A percentile compares a stretch with the other conserved stretches of the same genome.
Evolutionary conservation across 129 eudicot genomes (phyloP).

Genomic region (Escallonia rubra): DNA sequence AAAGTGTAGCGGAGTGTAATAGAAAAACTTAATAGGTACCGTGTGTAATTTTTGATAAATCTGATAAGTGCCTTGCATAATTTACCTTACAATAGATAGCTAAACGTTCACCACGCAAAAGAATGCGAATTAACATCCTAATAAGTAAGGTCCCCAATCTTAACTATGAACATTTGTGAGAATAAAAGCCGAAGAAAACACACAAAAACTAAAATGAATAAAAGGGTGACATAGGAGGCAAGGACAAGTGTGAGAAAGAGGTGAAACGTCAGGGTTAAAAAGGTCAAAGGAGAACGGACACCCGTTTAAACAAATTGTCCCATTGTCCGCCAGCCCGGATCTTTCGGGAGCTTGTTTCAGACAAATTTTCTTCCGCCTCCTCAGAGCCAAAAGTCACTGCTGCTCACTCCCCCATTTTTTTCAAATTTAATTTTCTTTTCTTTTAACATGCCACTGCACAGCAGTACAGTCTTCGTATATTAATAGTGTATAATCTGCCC

Average conservation of each 20-base stretch:
- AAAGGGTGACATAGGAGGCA: too few relatives aligned
- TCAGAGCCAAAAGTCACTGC: conserved; percentile 18
- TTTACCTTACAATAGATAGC: too few relatives aligned
- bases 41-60: too few relatives aligned
- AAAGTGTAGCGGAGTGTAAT: too few relatives aligned
- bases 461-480: neutral
- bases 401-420: conserved; percentile 2
- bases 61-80: too few relatives aligned
- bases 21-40: too few relatives aligned
- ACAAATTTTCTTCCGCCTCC: conserved; percentile 38
- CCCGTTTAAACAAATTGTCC: conserved; percentile 1
- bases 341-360: conserved; percentile 60
- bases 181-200: too few relatives aligned
- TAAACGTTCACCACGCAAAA: too few relatives aligned
- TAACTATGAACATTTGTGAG: too few relatives aligned
- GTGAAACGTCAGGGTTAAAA: conserved; percentile 11
- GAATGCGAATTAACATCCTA: too few relatives aligned
- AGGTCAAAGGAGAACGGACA: conserved; percentile 39
- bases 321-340: conserved; percentile 61
- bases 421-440: conserved; percentile 2
- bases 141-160: too few relatives aligned
- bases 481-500: conserved; percentile 3
- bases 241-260: conserved; percentile 44
- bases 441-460: neutral
- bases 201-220: too few relatives aligned